Evolutionary conservation across 1,284 basidiomycete genomes (phyloP), one percentile per base, ranked within the genome.

Genomic region (Inonotus obliquus): DNA sequence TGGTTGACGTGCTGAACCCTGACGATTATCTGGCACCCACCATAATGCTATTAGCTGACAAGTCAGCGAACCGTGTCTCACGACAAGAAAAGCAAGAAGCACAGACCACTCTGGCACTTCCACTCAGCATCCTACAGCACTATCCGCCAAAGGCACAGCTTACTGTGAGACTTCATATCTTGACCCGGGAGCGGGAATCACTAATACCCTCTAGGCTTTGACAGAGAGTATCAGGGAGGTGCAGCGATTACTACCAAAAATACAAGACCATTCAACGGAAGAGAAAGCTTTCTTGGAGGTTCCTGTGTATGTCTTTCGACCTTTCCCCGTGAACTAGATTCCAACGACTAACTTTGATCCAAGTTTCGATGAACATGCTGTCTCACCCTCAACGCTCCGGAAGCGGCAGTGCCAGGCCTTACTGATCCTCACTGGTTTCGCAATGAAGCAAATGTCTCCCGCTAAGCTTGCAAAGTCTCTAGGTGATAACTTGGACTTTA

Each of bases 41-140:
- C 7, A 86, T 83, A 65, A 91, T 98, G 86, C 83, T 98, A 1
- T 79, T 98, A 11, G 81, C 95, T 1, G 93, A 96, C 69, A 91
- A 90, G 65, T 79, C 82, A 1, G 82, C 86, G 4, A 89, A 85
- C 69, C 87, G 88, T 56, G 81, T 88, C 39, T 79, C 83, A 53
- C 81, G 87, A 57, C 90, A 93, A 71, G 81, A 79, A 54, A 68
- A 79, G 0, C 80, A 84, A 32, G 89, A 92, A 54, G 77, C 82
- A 1, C 79, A 79, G 32, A 75, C 72, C 27, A 81, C 86, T 0
- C 79, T 96, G 58, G 74, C 82, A 25, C 76, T 96, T 10, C 87
- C 91, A 0, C 76, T 87, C 7, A 78, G 84, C 7, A 70, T 94
- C 1, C 69, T 92, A 7, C 85, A 87, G 51, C 83, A 87, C 65